phyloP scores from a whole-genome alignment of 73 alveolate species.

The Paramecium sexaurelia region DNA sequence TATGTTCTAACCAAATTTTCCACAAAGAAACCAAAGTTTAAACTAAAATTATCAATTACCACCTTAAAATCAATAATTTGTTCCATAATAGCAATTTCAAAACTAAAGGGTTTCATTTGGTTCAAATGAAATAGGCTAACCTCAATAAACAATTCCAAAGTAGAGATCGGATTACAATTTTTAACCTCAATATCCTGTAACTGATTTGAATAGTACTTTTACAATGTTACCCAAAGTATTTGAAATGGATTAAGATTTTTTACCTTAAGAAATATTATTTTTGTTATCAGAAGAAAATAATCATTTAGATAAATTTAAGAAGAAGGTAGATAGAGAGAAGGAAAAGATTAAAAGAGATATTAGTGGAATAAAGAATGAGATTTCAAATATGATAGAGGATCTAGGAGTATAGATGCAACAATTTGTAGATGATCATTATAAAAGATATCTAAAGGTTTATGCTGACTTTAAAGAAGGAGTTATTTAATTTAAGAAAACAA shows the following conservation, averaged over 20 bases:
- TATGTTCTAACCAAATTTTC: not conserved
- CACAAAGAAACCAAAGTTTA: not conserved
- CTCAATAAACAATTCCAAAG: not conserved
- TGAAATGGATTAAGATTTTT: slow-evolving; percentile 37
- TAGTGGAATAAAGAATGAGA: not conserved
- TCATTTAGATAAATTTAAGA: not conserved
- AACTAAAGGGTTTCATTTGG: slow-evolving; percentile 20
- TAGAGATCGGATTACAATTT: not conserved
- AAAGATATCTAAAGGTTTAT: not conserved
- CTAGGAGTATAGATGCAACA: not conserved
- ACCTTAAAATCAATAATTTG: not conserved
- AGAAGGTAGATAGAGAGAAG: not conserved
- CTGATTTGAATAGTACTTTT: not conserved
- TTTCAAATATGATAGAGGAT: slow-evolving; percentile 13
- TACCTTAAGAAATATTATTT: slow-evolving; percentile 6
- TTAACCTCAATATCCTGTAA: not conserved
- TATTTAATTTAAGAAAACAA: not conserved
- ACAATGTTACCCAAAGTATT: not conserved
- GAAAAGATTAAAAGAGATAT: not conserved
- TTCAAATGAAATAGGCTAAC: not conserved
- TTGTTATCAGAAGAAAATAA: slow-evolving; percentile 16
- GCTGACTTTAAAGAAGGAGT: slow-evolving; percentile 1
- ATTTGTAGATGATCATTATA: slow-evolving; percentile 35
- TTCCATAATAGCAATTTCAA: not conserved
- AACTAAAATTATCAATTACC: not conserved